Evolutionary conservation across 192 early-diverging fungal species (phyloP).

Genomic region (Coemansia sp.): DNA sequence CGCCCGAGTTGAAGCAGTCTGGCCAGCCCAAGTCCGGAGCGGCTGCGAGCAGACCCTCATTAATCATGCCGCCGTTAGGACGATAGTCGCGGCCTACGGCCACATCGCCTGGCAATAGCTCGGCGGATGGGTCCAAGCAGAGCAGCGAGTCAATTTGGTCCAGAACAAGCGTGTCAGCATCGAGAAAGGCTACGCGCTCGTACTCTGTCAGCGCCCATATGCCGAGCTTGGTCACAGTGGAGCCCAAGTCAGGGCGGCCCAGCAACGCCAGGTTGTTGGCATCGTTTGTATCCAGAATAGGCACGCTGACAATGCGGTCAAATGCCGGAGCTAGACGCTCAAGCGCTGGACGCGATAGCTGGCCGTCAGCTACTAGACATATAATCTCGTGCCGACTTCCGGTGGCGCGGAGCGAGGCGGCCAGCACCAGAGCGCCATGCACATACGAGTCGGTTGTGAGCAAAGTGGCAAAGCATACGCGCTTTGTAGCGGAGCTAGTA

Average conservation of each 20-base stretch:
- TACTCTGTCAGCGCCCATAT: slow-evolving; percentile 77
- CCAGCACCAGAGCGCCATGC: slow-evolving; percentile 80
- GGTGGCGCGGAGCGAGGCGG: slow-evolving; percentile 65
- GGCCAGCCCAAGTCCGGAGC: slow-evolving; percentile 96
- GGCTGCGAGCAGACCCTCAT: slow-evolving; percentile 70
- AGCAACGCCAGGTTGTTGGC: slow-evolving; percentile 58
- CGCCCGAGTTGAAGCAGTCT: slow-evolving; percentile 96
- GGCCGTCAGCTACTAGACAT: slow-evolving; percentile 59
- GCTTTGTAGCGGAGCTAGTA: neutral
- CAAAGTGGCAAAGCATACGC: slow-evolving; percentile 66
- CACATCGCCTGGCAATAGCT: slow-evolving; percentile 10
- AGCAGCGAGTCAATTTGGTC: slow-evolving; percentile 82
- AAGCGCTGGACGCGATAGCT: slow-evolving; percentile 62
- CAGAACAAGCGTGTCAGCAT: slow-evolving; percentile 83
- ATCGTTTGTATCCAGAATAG: slow-evolving; percentile 64
- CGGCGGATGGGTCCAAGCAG: neutral
- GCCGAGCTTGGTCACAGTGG: slow-evolving; percentile 88
- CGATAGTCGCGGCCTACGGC: slow-evolving; percentile 22
- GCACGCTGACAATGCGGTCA: slow-evolving; percentile 71
- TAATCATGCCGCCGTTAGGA: slow-evolving; percentile 54
- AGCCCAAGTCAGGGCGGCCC: slow-evolving; percentile 84
- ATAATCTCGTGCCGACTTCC: slow-evolving; percentile 65
- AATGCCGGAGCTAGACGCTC: slow-evolving; percentile 58
- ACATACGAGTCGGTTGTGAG: slow-evolving; percentile 84
- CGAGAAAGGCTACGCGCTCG: slow-evolving; percentile 77